These are phyloP conservation scores for Saussurea involucrata DNA, from an alignment of 129 eudicot species.

Conservation along the genomic window DNA sequence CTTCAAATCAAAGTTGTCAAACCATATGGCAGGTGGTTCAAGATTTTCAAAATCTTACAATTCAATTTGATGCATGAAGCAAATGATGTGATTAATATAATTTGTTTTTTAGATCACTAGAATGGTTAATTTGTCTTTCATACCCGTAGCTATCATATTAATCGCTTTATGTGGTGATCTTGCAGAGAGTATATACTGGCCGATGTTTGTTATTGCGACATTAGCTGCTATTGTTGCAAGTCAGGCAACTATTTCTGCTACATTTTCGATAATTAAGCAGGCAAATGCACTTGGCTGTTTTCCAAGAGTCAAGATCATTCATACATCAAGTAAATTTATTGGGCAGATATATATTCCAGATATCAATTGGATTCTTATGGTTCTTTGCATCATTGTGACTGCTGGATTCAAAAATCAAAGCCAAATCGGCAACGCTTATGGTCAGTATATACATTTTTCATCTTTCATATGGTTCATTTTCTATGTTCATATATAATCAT, in stretches of 20 bases:
- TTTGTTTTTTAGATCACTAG: background rate
- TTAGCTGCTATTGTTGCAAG: conserved; percentile 92
- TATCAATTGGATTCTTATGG: conserved; percentile 91
- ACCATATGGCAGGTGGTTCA: no score
- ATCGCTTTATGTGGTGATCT: background rate
- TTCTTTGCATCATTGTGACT: conserved; percentile 87
- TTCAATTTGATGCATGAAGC: no score
- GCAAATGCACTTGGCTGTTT: conserved; percentile 90
- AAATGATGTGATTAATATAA: background rate
- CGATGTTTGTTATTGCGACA: conserved; percentile 74
- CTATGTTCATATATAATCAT: background rate
- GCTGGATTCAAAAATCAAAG: conserved; percentile 77
- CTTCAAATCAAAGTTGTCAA: no score
- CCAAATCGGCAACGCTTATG: conserved; percentile 95
- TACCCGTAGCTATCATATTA: background rate
- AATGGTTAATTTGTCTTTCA: background rate
- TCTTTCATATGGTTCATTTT: background rate
- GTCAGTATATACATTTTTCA: conserved; percentile 34
- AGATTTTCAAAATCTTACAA: no score
- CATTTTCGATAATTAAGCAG: conserved; percentile 87
- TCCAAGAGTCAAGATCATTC: conserved; percentile 90
- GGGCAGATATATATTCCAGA: conserved; percentile 95
- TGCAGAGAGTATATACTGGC: conserved; percentile 93
- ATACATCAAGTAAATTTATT: conserved; percentile 78
- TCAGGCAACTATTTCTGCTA: conserved; percentile 92